These are phyloP conservation scores for Cyclotella sp. DNA, from an alignment of 108 stramenopile species.

Conservation along the genomic window DNA sequence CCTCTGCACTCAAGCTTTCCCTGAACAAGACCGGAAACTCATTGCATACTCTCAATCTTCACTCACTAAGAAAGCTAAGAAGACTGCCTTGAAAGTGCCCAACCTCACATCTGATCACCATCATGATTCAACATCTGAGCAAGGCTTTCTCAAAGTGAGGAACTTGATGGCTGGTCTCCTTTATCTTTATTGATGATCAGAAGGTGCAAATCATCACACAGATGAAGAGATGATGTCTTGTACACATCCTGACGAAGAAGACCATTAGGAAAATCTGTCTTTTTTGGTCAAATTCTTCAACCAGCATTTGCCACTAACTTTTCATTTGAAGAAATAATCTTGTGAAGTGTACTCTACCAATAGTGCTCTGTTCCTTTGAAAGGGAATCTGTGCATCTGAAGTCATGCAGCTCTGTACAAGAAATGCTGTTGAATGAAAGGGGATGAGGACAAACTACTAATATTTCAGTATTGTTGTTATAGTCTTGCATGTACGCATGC, in stretches of 20 bases:
- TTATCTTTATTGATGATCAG: not conserved
- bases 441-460: too few species aligned
- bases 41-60: slow-evolving; percentile 51
- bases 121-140: slow-evolving; percentile 17
- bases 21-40: slow-evolving; percentile 46
- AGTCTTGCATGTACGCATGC: too few species aligned
- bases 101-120: slow-evolving; percentile 34
- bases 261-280: not conserved
- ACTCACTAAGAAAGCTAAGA: slow-evolving; percentile 40
- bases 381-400: too few species aligned
- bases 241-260: not conserved
- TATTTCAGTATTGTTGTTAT: too few species aligned
- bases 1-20: slow-evolving; percentile 30
- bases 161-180: slow-evolving; percentile 35
- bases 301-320: too few species aligned
- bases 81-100: slow-evolving; percentile 42
- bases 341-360: too few species aligned
- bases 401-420: not conserved
- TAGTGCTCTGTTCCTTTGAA: too few species aligned
- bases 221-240: not conserved
- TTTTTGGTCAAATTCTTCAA: too few species aligned
- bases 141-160: slow-evolving; percentile 3
- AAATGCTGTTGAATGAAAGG: too few species aligned
- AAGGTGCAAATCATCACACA: not conserved
- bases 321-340: too few species aligned